Evolutionary conservation across 345 rosid genomes (phyloP), one percentile per base, ranked within the genome.

Genomic region (Populus davidiana): DNA sequence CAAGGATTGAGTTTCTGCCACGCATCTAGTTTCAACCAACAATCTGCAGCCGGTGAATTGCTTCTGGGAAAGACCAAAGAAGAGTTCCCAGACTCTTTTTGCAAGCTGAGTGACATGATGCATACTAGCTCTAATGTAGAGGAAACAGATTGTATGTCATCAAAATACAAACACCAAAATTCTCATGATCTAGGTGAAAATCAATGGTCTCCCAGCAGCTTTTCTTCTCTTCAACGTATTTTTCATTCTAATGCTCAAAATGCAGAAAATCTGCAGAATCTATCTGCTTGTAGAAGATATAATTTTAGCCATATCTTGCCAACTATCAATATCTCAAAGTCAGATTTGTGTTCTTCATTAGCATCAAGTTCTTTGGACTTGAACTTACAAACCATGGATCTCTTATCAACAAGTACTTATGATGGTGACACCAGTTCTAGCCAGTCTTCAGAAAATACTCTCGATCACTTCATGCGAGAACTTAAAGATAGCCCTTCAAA

Each of bases 321-420:
- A 43, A 63, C 70, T 49, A 47, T 79, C 70, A 70, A 50, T 27
- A 68, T 81, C 41, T 75, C 75, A 66, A 71, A 73, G 36, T 63
- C 74, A 12, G 76, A 77, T 74, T 72, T 77, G 62, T 70, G 71
- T 50, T 83, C 78, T 18, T 74, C 81, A 33, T 64, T 83, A 31
- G 75, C 71, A 47, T 75, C 87, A 17, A 82, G 71, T 54, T 80
- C 83, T 56, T 76, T 81, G 50, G 79, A 79, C 75, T 78, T 81
- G 77, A 83, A 83, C 63, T 75, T 80, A 56, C 73, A 67, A 73
- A 64, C 83, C 63, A 44, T 62, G 65, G 78, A 74, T 75, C 78
- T 66, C 77, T 70, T 86, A 44, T 31, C 38, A 33, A 44, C 74
- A 13, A 31, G 64, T 5, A 70, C 38, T 74, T 77, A 59, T 73